Evolutionary conservation across 2,329 filamentous ascomycete genomes (phyloP).

Genomic region (Pseudocercospora fuligena): DNA sequence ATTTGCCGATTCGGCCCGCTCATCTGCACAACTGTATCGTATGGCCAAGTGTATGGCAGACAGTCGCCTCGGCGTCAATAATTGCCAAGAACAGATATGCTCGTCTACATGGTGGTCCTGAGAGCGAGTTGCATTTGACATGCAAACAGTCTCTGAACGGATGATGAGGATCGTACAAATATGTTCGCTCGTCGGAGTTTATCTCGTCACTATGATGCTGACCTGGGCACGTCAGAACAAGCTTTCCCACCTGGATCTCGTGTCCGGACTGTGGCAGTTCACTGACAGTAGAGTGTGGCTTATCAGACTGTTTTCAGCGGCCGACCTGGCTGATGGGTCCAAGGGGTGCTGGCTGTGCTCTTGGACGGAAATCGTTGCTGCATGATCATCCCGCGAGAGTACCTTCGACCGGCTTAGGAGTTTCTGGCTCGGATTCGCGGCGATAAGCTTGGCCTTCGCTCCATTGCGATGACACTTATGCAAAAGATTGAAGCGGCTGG

Average conservation of each 20-base stretch:
- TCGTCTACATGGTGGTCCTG: neutral
- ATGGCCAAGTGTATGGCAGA: neutral
- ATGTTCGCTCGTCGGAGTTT: neutral
- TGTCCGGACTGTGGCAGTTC: slow-evolving; percentile 15
- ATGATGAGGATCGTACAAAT: neutral
- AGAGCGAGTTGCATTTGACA: neutral
- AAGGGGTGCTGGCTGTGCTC: neutral
- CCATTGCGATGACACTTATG: neutral
- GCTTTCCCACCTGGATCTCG: slow-evolving; percentile 10
- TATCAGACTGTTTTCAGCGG: neutral
- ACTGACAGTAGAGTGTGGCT: neutral
- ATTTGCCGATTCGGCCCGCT: neutral
- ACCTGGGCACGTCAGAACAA: slow-evolving; percentile 15
- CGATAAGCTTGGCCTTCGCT: neutral
- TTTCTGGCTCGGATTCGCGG: slow-evolving; percentile 13
- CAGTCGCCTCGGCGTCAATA: neutral
- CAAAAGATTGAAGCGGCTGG: neutral
- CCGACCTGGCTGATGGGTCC: neutral
- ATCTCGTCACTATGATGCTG: neutral
- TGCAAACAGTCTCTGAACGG: neutral
- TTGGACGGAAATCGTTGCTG: slow-evolving; percentile 1
- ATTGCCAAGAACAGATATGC: slow-evolving; percentile 5
- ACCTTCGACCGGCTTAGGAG: neutral
- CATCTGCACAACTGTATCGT: neutral
- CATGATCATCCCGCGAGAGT: neutral